Base-by-base conservation (phyloP, 768 basidiomycete genomes). In the Tricholoma sp. region DNA sequence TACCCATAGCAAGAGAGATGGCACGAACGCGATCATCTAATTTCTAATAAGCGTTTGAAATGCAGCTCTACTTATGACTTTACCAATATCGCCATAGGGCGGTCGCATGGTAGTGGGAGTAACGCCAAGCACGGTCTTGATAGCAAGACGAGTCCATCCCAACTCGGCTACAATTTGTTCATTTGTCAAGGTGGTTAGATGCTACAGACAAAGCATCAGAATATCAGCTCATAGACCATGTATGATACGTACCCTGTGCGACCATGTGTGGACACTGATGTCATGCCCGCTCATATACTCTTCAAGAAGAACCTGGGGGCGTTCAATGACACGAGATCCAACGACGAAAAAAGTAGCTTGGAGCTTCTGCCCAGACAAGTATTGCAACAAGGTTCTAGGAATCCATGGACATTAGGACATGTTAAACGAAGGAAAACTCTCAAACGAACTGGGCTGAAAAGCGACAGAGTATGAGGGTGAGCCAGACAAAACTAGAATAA, bases 281-380 rank as follows among this genome's bases (percentile, higher is more conserved):
- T 92, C 88, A 67, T 91, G 84, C 45, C 89, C 88, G 22, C 72
- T 55, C 86, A 90, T 88, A 72, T 89, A 91, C 65, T 91, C 87
- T 63, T 90, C 84, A 51, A 89, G 72, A 16, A 98, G 78, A 57
- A 94, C 81, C 12, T 75, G 66, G 11, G 94, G 88, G 50, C 84
- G 80, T 55, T 91, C 88, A 59, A 95, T 79, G 56, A 89, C 86
- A 57, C 94, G 90, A 43, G 88, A 90, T 52, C 90, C 90, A 2
- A 92, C 85, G 47, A 92, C 85, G 76, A 97, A 98, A 80, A 98
- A 98, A 2, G 96, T 98, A 6, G 94, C 83, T 9, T 68, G 74
- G 60, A 96, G 66, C 34, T 83, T 70, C 67, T 89, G 79, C 56
- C 81, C 67, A 31, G 77, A 66, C 35, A 97, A 77, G 70, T 83